Evolutionary conservation across 352 stramenopile species (phyloP), one percentile per base, ranked within the genome.

Genomic region (Globisporangium okanoganense): DNA sequence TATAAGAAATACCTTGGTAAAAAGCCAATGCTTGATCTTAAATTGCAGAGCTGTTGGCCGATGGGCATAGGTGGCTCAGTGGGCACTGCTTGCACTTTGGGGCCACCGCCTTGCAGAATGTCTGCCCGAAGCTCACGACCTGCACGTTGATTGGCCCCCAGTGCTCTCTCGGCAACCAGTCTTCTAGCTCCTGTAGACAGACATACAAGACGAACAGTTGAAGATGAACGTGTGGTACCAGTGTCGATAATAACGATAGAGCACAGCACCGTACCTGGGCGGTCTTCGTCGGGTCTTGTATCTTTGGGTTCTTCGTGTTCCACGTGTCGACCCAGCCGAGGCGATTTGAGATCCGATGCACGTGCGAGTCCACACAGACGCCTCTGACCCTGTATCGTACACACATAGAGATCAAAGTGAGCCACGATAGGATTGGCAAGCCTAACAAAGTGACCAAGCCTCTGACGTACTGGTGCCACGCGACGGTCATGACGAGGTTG

Each of bases 301-400:
- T 71, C 65, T 90, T 92, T 3, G 73, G 78, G 53, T 88, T 90
- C 57, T 70, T 75, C 60, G 76, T 95, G 60, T 97, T 97, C 71
- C 79, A 93, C 16, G 85, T 89, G 14, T 90, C 78, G 9, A 98
- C 94, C 95, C 95, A 99, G 29, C 88, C 81, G 1, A 99, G 78
- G 44, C 93, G 88, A 69, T 98, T 98, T 40, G 95, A 95, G 56
- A 99, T 97, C 31, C 96, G 91, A 71, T 99, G 96, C 67, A 99
- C 97, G 69, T 99, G 96, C 43, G 96, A 98, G 67, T 99, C 96
- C 14, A 99, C 94, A 47, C 95, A 97, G 67, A 99, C 98, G 38
- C 96, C 96, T n/a, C n/a, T n/a, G n/a, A n/a, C n/a, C n/a, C n/a
- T n/a, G n/a, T n/a, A n/a, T n/a, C n/a, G n/a, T n/a, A n/a, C n/a